Evolutionary conservation across 2,329 filamentous ascomycete species (phyloP).

Genomic region (Penicillium brevicompactum): DNA sequence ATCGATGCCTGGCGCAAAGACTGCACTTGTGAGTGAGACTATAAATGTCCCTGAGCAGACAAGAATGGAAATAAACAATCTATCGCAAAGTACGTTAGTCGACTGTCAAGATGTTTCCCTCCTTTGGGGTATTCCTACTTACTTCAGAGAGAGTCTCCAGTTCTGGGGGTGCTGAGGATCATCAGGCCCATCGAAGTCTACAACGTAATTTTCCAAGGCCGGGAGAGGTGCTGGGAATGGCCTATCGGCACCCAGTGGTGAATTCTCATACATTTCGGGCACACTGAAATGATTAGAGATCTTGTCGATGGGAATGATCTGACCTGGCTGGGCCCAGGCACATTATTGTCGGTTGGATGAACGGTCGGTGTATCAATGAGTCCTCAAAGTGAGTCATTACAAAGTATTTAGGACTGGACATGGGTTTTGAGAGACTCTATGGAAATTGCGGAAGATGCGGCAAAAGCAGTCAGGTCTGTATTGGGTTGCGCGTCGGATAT

Average conservation of each 20-base stretch:
- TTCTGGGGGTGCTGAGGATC: constrained; percentile 57
- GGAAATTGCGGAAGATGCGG: constrained; percentile 4
- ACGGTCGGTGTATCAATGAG: no score
- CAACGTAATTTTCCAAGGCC: constrained; percentile 54
- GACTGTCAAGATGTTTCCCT: background rate
- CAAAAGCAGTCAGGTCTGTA: background rate
- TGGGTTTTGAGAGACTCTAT: background rate
- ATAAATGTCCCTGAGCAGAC: constrained; percentile 51
- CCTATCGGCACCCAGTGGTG: constrained; percentile 40
- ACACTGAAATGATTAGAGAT: background rate
- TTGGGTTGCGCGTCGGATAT: background rate
- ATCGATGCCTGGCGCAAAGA: constrained; percentile 67
- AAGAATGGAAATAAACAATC: constrained; percentile 24
- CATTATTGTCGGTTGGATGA: no score
- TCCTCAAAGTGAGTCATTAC: no score
- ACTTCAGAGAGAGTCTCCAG: constrained; percentile 52
- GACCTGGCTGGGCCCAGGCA: background rate
- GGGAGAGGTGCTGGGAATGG: constrained; percentile 52
- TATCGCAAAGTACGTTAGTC: constrained; percentile 1
- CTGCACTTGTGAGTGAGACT: constrained; percentile 56
- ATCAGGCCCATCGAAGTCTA: constrained; percentile 55
- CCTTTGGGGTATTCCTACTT: background rate
- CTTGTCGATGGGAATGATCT: background rate
- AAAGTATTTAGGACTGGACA: background rate
- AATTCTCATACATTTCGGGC: constrained; percentile 10